Evolutionary conservation across 1,139 yeast species (phyloP).

Genomic region (Candida glucosophila): DNA sequence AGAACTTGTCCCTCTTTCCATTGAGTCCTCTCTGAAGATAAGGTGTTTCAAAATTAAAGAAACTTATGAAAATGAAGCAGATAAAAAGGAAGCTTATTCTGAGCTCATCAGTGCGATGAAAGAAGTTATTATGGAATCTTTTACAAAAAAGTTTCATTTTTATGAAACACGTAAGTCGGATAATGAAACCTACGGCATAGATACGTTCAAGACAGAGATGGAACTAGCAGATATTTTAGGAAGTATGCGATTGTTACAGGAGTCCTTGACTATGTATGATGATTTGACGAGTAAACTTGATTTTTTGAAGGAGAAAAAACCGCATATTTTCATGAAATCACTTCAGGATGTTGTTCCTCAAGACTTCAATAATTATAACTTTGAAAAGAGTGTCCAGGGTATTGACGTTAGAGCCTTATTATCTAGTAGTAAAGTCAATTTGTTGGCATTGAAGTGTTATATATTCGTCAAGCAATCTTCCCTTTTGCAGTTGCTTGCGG

Average conservation of each 20-base stretch:
- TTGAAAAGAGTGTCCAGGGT: conserved; percentile 10
- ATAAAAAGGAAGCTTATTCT: conserved; percentile 42
- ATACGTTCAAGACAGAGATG: conserved; percentile 11
- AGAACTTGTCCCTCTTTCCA: conserved; percentile 14
- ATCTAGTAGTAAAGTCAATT: conserved; percentile 11
- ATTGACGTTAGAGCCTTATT: conserved; percentile 3
- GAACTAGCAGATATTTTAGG: conserved; percentile 25
- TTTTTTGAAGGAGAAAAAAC: conserved; percentile 13
- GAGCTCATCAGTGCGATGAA: conserved; percentile 40
- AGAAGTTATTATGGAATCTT: conserved; percentile 45
- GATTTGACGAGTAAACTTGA: conserved; percentile 22
- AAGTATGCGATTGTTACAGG: conserved; percentile 48
- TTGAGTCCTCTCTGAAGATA: conserved; percentile 13
- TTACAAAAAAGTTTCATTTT: conserved; percentile 19
- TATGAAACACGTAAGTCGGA: conserved; percentile 4
- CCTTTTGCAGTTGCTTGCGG: conserved; percentile 20
- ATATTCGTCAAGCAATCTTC: conserved; percentile 21
- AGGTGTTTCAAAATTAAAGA: conserved; percentile 35
- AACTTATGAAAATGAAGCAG: conserved; percentile 24
- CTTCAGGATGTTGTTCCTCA: conserved; percentile 4
- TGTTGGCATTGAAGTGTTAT: conserved; percentile 18
- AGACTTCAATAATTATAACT: conserved; percentile 10
- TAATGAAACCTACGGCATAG: conserved; percentile 5
- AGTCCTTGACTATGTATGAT: conserved; percentile 42
- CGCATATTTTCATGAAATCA: conserved; percentile 8